A percentile compares a stretch with the other conserved stretches of the same genome.
Conservation (phyloP, 306 rosid genomes). For the Quercus agrifolia region DNA sequence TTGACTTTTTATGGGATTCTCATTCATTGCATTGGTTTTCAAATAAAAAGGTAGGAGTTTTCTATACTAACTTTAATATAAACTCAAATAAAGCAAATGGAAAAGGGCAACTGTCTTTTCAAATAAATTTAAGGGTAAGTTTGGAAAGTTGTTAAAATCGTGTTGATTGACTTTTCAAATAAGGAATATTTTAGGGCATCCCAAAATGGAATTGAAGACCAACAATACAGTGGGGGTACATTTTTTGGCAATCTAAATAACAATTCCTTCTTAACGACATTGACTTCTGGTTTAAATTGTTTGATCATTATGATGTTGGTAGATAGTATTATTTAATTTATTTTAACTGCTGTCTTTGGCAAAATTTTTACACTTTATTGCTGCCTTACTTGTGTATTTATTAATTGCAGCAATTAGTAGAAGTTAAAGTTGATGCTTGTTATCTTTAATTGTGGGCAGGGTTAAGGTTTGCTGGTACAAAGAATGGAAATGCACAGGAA, state of each 20-base stretch:
- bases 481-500: conserved; percentile 78
- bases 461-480: conserved; percentile 89
- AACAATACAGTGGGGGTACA: too few relatives aligned
- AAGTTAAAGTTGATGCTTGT: conserved; percentile 14
- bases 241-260: not conserved
- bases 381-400: not conserved
- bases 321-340: not conserved
- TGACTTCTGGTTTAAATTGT: not conserved
- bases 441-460: conserved; percentile 45
- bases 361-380: not conserved
- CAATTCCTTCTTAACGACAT: not conserved
- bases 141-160: too few relatives aligned
- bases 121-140: too few relatives aligned
- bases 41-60: too few relatives aligned
- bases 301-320: too few relatives aligned
- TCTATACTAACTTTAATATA: too few relatives aligned
- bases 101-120: too few relatives aligned
- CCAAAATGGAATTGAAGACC: too few relatives aligned
- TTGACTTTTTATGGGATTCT: too few relatives aligned
- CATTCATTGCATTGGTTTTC: too few relatives aligned
- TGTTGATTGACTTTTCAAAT: not conserved
- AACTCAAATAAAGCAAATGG: too few relatives aligned
- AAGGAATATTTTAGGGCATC: not conserved
- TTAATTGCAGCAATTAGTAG: conserved; percentile 7
- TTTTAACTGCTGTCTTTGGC: not conserved